Evolutionary conservation across 805 yeast genomes (phyloP), one percentile per base, ranked within the genome.

Genomic region (Zygosaccharomyces pseudorouxii): DNA sequence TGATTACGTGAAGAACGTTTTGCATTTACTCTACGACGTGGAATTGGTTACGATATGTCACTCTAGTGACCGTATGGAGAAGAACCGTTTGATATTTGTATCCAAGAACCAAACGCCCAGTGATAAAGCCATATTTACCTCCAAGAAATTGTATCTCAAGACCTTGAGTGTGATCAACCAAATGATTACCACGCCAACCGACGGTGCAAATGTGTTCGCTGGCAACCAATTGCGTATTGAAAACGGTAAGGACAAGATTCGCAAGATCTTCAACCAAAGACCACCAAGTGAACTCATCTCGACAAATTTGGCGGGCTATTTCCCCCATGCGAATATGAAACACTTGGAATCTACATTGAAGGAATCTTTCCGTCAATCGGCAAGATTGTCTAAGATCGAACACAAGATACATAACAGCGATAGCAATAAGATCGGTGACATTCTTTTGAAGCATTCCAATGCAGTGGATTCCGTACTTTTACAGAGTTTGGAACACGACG

Each of bases 241-340:
- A 40, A 55, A 59, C 46, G 56, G 58, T 30, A 67, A 61, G 43
- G 65, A 54, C 43, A 54, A 53, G 36, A 58, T 68, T 1, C 65
- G 75, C 47, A 64, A 69, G 41, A 63, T 86, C 50, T 83, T 84
- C 65, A 95, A 95, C 20, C 96, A 88, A 65, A 75, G 99, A 60
- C 99, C 99, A 5, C 90, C 98, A 0, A 83, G 93, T 51, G 95
- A 89, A 62, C 77, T 90, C 57, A 93, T 92, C 52, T 87, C 97
- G 1, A 82, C 90, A 1, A 89, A 92, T 60, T 71, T 92, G 54
- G 84, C 89, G 1, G 96, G 90, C 54, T 92, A 87, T 65, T 93
- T 93, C 73, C 99, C 99, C 0, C 84, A 82, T 35, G 82, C 95
- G 0, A 82, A 80, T 20, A 78, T 81, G 45, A 74, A 77, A 39